A percentile compares a stretch with the other conserved stretches of the same genome.
Conservation (phyloP, 1,284 basidiomycete genomes). For the Xerocomus amazonicus region DNA sequence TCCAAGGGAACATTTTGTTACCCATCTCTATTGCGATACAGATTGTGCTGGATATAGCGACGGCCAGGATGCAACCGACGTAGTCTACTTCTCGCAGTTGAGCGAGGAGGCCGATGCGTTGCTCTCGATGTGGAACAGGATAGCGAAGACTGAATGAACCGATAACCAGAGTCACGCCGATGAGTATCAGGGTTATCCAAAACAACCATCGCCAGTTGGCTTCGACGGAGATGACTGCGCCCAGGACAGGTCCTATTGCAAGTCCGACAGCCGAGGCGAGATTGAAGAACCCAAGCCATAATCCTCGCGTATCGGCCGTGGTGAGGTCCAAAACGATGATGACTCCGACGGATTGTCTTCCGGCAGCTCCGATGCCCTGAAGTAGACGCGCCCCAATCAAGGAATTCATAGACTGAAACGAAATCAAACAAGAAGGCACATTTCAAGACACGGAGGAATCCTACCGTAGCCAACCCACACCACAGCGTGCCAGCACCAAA, state of each 20-base stretch:
- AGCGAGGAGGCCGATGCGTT: constrained; percentile 31
- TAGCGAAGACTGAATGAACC: constrained; percentile 30
- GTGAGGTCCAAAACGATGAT: constrained; percentile 33
- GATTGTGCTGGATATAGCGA: constrained; percentile 35
- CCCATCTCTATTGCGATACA: constrained; percentile 36
- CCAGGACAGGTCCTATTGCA: constrained; percentile 31
- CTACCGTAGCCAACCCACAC: constrained; percentile 33
- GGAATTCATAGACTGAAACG: constrained; percentile 32
- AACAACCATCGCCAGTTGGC: constrained; percentile 33
- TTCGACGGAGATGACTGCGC: constrained; percentile 31
- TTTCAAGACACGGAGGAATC: constrained; percentile 6
- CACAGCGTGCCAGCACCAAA: constrained; percentile 33
- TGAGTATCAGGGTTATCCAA: constrained; percentile 35
- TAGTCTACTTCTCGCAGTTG: constrained; percentile 34
- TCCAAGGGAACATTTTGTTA: constrained; percentile 35
- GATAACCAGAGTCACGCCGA: constrained; percentile 28
- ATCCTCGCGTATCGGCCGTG: constrained; percentile 31
- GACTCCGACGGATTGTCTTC: constrained; percentile 33
- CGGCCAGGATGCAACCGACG: constrained; percentile 25
- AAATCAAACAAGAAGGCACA: constrained; percentile 10
- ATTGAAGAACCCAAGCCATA: constrained; percentile 36
- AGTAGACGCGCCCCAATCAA: constrained; percentile 32
- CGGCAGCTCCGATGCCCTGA: constrained; percentile 35
- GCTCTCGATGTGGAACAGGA: constrained; percentile 32
- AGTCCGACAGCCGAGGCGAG: constrained; percentile 31